A percentile compares a stretch with the other conserved stretches of the same genome.
Conservation (phyloP, 2,329 filamentous ascomycete species). For the Chaetomium olivaceum region DNA sequence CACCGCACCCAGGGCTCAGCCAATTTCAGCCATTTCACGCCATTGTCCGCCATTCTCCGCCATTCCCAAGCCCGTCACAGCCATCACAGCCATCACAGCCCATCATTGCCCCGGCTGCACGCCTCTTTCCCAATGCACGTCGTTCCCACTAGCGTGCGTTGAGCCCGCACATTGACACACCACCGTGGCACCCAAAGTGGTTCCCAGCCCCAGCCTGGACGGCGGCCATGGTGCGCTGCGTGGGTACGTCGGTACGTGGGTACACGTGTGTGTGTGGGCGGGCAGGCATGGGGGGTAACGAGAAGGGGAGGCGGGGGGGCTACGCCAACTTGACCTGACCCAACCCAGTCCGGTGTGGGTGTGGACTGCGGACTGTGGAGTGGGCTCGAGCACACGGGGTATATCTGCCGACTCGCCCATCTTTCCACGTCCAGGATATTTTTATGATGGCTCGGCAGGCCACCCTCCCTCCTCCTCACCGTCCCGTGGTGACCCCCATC, state of each 20-base stretch:
- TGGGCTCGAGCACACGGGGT: conserved; percentile 30
- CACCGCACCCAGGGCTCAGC: background rate
- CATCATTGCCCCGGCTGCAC: background rate
- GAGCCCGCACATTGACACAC: conserved; percentile 16
- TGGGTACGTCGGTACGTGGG: background rate
- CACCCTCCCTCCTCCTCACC: conserved; percentile 16
- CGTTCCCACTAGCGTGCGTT: conserved; percentile 19
- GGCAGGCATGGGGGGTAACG: background rate
- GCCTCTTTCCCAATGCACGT: conserved; percentile 18
- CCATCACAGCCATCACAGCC: background rate
- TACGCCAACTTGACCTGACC: background rate
- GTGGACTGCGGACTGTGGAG: conserved; percentile 2
- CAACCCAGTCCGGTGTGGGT: background rate
- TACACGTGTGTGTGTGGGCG: background rate
- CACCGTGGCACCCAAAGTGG: conserved; percentile 9
- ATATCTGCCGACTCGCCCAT: conserved; percentile 30
- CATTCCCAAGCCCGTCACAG: too few relatives aligned
- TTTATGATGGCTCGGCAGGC: conserved; percentile 26
- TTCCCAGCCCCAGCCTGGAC: background rate
- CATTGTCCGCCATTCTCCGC: too few relatives aligned
- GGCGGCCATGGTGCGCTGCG: conserved; percentile 2
- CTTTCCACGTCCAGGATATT: conserved; percentile 15
- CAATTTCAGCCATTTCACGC: background rate
- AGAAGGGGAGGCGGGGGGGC: background rate
- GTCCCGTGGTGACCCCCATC: conserved; percentile 28